A percentile compares a stretch with the other conserved stretches of the same genome.
These are phyloP conservation scores for Penicillium sp. DNA, from an alignment of 2,329 filamentous ascomycete species.

Conservation along the genomic window DNA sequence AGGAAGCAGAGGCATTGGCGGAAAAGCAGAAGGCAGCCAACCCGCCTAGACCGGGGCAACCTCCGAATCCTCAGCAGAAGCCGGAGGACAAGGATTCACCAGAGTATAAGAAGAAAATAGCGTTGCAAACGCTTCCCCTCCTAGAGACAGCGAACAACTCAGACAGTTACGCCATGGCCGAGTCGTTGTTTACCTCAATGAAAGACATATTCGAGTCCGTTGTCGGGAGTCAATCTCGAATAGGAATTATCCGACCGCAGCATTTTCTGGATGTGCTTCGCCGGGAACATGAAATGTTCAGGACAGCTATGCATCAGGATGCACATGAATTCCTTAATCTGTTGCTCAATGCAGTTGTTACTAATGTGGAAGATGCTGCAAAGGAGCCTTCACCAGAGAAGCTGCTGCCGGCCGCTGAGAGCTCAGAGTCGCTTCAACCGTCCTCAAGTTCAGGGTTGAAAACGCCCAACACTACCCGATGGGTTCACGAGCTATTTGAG, in stretches of 20 bases:
- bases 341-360: constrained; percentile 92
- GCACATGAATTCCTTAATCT: constrained; percentile 96
- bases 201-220: constrained; percentile 96
- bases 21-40: constrained; percentile 51
- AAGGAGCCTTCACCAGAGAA: constrained; percentile 41
- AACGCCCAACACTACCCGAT: constrained; percentile 73
- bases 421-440: constrained; percentile 51
- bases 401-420: constrained; percentile 59
- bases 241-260: constrained; percentile 88
- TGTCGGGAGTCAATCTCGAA: constrained; percentile 78
- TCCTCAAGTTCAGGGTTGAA: constrained; percentile 57
- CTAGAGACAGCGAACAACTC: constrained; percentile 84
- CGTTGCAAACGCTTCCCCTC: constrained; percentile 84
- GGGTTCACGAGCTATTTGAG: constrained; percentile 98
- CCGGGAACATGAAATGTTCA: constrained; percentile 95
- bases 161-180: constrained; percentile 84
- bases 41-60: constrained; percentile 52
- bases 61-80: constrained; percentile 63
- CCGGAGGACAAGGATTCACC: constrained; percentile 95
- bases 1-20: constrained; percentile 55
- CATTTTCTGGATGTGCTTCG: constrained; percentile 93
- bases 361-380: constrained; percentile 84
- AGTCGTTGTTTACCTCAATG: constrained; percentile 90
- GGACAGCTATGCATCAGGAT: constrained; percentile 96
- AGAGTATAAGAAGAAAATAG: constrained; percentile 97